A percentile compares a stretch with the other conserved stretches of the same genome.
These are phyloP conservation scores for Trichoderma cornu-damae DNA, from an alignment of 2,329 filamentous ascomycete species.

Conservation along the genomic window DNA sequence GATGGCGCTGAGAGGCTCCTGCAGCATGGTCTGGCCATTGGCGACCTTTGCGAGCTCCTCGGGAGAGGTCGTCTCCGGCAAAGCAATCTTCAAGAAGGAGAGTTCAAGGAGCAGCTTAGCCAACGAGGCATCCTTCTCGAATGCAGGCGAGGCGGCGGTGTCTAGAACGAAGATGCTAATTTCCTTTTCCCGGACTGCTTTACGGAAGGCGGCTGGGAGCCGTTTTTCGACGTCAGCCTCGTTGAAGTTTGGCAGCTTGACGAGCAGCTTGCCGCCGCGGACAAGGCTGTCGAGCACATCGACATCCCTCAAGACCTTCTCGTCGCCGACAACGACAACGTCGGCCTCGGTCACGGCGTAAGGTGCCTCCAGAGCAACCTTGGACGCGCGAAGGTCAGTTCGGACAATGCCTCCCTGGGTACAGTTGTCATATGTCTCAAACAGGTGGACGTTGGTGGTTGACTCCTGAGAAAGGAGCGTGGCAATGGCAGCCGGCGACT, in stretches of 20 bases:
- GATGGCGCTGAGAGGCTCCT: slow-evolving; percentile 61
- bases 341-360: slow-evolving; percentile 78
- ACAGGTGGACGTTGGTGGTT: slow-evolving; percentile 57
- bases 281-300: slow-evolving; percentile 68
- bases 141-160: slow-evolving; percentile 59
- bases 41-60: slow-evolving; percentile 54
- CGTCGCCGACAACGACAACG: slow-evolving; percentile 70
- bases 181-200: slow-evolving; percentile 63
- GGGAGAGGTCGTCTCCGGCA: slow-evolving; percentile 58
- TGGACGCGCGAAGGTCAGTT: slow-evolving; percentile 78
- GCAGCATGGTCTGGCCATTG: slow-evolving; percentile 48
- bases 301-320: slow-evolving; percentile 73
- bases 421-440: slow-evolving; percentile 60
- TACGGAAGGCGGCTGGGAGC: slow-evolving; percentile 65
- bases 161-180: slow-evolving; percentile 73
- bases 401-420: slow-evolving; percentile 73
- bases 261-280: slow-evolving; percentile 63
- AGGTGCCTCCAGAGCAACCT: slow-evolving; percentile 76
- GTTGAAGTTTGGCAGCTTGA: slow-evolving; percentile 75
- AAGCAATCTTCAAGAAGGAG: slow-evolving; percentile 74
- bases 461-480: slow-evolving; percentile 65
- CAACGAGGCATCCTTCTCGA: slow-evolving; percentile 61
- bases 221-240: slow-evolving; percentile 87
- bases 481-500: slow-evolving; percentile 58
- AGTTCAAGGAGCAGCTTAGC: slow-evolving; percentile 68